These are phyloP conservation scores for Setomelanomma holmii DNA, from an alignment of 2,329 filamentous ascomycete species.

Conservation along the genomic window DNA sequence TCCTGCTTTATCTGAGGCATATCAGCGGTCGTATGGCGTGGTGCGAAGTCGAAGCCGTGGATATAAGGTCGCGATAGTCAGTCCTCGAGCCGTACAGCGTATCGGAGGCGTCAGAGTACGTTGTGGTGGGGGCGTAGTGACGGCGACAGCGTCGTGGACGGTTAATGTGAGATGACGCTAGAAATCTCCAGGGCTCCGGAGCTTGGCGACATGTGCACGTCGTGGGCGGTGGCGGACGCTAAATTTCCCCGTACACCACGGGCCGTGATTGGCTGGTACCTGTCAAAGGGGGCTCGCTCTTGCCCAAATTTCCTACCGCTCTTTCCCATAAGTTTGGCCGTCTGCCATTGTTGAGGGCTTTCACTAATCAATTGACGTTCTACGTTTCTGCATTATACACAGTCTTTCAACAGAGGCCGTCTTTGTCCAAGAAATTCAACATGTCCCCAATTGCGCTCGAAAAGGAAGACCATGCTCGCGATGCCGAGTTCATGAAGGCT, in stretches of 20 bases:
- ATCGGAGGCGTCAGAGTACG: conserved; percentile 16
- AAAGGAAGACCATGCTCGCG: conserved; percentile 80
- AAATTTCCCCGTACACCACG: conserved; percentile 21
- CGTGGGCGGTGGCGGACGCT: conserved; percentile 13
- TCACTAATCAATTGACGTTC: conserved; percentile 24
- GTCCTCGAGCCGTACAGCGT: neutral
- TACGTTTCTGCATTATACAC: conserved; percentile 5
- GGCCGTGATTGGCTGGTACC: conserved; percentile 21
- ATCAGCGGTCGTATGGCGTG: neutral
- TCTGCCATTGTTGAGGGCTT: conserved; percentile 20
- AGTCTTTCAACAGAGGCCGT: conserved; percentile 1
- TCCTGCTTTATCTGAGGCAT: conserved; percentile 98
- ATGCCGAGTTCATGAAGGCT: conserved; percentile 89
- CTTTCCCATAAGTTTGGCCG: conserved; percentile 26
- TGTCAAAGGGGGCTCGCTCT: conserved; percentile 12
- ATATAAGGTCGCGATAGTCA: neutral
- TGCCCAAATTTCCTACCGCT: conserved; percentile 38
- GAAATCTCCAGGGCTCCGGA: conserved; percentile 18
- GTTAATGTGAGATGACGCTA: conserved; percentile 19
- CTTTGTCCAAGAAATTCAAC: conserved; percentile 28
- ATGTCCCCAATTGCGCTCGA: conserved; percentile 71
- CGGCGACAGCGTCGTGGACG: neutral
- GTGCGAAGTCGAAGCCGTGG: neutral
- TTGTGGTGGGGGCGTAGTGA: conserved; percentile 18
- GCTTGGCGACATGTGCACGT: conserved; percentile 13